These are phyloP conservation scores for Aspergillus texensis DNA, from an alignment of 2,329 filamentous ascomycete species.

Conservation along the genomic window DNA sequence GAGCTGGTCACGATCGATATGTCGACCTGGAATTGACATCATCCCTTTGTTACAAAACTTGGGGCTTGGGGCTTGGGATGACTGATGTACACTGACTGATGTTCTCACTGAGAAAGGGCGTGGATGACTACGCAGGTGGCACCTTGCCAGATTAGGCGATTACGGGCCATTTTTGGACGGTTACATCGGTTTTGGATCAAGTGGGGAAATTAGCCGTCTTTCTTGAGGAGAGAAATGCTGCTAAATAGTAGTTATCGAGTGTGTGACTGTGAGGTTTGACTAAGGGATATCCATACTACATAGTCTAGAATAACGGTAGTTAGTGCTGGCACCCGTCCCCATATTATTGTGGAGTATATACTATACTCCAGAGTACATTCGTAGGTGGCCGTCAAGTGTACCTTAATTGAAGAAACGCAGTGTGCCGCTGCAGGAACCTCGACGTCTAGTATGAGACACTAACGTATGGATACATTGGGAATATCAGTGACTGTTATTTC, in stretches of 20 bases:
- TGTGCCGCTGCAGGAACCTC: neutral
- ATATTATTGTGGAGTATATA: neutral
- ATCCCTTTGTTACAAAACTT: neutral
- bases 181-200: neutral
- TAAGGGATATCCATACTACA: neutral
- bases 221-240: neutral
- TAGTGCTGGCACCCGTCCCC: neutral
- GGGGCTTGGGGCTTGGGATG: neutral
- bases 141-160: neutral
- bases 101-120: neutral
- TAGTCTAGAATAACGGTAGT: neutral
- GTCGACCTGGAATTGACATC: neutral
- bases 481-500: neutral
- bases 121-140: neutral
- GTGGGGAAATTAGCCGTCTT: neutral
- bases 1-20: neutral
- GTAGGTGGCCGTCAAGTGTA: no score
- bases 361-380: no score
- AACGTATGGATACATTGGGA: neutral
- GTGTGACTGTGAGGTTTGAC: neutral
- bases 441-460: neutral
- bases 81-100: neutral
- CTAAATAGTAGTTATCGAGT: neutral
- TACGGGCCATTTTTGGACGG: neutral
- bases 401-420: neutral